Evolutionary conservation across 345 rosid species (phyloP).

Genomic region (Excoecaria agallocha): DNA sequence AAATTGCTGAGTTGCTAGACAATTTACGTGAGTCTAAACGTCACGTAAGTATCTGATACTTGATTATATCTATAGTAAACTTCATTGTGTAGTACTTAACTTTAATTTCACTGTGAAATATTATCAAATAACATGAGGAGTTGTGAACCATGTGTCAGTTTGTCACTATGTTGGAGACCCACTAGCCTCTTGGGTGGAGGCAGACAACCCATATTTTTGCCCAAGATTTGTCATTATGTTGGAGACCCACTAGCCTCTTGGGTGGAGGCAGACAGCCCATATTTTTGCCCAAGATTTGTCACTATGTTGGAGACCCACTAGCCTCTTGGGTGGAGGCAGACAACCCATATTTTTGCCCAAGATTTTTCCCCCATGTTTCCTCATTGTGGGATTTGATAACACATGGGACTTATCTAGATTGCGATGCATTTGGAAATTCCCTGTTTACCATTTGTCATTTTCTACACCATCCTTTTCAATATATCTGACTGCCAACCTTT

Average conservation of each 20-base stretch:
- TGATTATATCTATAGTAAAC: not conserved
- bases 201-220: no score
- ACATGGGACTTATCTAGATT: not conserved
- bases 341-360: no score
- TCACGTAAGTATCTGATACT: conserved; percentile 48
- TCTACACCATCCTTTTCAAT: not conserved
- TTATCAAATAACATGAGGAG: not conserved
- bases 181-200: no score
- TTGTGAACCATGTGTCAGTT: not conserved
- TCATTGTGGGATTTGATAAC: no score
- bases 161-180: no score
- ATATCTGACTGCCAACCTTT: not conserved
- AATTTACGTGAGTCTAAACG: conserved; percentile 51
- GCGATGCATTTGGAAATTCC: not conserved
- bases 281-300: no score
- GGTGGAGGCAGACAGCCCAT: no score
- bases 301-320: no score
- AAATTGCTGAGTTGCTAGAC: conserved; percentile 64
- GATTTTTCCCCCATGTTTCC: no score
- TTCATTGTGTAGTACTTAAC: not conserved
- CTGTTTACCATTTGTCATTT: not conserved
- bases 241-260: no score
- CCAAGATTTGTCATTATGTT: no score
- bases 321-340: no score
- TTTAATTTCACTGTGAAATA: not conserved